Base-by-base conservation (phyloP, 805 yeast species). In the Sungouiozyma ichnusensis region DNA sequence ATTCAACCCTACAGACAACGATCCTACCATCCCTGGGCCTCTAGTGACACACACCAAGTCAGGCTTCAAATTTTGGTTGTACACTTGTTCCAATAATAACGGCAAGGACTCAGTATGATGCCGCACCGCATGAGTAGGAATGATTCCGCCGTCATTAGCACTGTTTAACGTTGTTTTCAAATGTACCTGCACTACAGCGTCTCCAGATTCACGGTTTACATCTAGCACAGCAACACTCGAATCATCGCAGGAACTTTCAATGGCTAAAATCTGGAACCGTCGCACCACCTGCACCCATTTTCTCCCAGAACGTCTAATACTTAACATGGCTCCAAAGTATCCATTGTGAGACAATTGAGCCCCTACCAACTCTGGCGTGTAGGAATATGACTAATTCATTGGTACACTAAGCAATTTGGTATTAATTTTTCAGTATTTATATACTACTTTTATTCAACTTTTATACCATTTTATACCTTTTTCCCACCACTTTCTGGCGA, bases 11-110 rank as follows among this genome's bases (percentile, higher is more conserved):
- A 85, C 81, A 8, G 85, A 73, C 13, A 92, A 66, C 0, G 94
- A 81, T 0, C 97, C 96, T 7, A 79, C 74, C 96, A 92, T 86
- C 0, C 98, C 98, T 0, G 98, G 98, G 0, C 98, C 98, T 49
- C 95, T 66, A 0, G 98, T 92, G 3, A 81, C 95, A 59, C 95
- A 83, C 1, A 92, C 73, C 37, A 92, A 57, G 56, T 85, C 95
- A 0, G 87, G 85, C 1, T 35, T 31, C 3, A 45, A 43, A 5
- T 50, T 48, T 0, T 55, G 44, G 0, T 20, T 31, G 13, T 36
- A 29, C 14, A 81, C 62, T 4, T 66, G 57, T 14, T 58, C 43
- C 0, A 82, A 77, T 31, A 81, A 56, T 0, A 56, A 50, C 0
- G 84, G 81, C 2, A 90, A 59, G 9, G 65, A 58, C 19, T 58